Evolutionary conservation across 2,329 filamentous ascomycete species (phyloP), one percentile per base, ranked within the genome.

Genomic region (Cryphonectria carpinicola): DNA sequence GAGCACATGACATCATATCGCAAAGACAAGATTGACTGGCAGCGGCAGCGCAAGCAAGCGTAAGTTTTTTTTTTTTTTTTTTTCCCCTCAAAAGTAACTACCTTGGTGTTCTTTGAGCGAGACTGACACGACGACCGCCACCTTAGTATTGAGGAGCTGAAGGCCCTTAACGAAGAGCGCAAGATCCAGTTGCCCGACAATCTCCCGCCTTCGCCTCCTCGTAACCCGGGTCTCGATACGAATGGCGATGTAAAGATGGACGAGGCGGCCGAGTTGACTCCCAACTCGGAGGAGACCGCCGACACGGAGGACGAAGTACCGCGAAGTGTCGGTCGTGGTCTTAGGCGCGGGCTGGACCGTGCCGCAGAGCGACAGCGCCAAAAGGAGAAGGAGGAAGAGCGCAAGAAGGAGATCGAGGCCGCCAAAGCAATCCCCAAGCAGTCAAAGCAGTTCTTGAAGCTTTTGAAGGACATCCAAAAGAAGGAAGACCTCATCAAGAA

Each of bases 11-110:
- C 96, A 1, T 89, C 90, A 68, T 94, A 97, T 77, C 91, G 96
- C 65, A 99, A 99, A 81, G 93, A 97, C 79, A 98, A 97, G 83
- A 97, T 98, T 72, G 93, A 97, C 74, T 92, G 90, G 81, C 95
- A 98, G 81, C 89, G 94, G 74, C 89, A 92, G 75, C 90, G 92
- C 74, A 90, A 90, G 75, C 85, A 88, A 80, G 83, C 85, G 88
- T 90, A 83, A 81, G 88, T 86, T 49, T 72, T 52, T 22, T n/a
- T 32, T 4, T 32, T 2, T 4, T 32, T 32, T 4, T 32, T n/a
- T n/a, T n/a, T n/a, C n/a, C n/a, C n/a, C n/a, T n/a, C n/a, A n/a
- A n/a, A n/a, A n/a, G n/a, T n/a, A n/a, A n/a, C 2, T 58, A 37
- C 11, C 4, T 25, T 43, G n/a, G 8, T 14, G 14, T 28, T 28